A percentile compares a stretch with the other conserved stretches of the same genome.
These are phyloP conservation scores for Lumnitzera racemosa DNA, from an alignment of 345 rosid species.

Conservation along the genomic window DNA sequence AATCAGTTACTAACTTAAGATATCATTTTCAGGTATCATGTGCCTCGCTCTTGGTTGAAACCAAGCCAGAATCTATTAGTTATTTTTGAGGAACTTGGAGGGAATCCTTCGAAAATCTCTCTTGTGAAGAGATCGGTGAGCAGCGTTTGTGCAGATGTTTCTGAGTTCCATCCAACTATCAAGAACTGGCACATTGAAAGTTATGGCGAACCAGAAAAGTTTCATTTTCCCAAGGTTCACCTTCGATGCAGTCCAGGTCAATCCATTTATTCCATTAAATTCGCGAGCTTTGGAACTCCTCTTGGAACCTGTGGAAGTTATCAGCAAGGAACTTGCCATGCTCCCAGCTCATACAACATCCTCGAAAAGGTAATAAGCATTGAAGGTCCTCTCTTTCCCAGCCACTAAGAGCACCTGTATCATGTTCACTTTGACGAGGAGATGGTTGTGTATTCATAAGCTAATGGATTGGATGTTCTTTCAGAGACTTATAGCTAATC, in stretches of 20 bases:
- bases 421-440: no score
- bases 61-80: slow-evolving; percentile 82
- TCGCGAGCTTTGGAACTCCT: slow-evolving; percentile 98
- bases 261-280: slow-evolving; percentile 71
- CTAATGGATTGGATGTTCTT: no score
- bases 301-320: slow-evolving; percentile 94
- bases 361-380: slow-evolving; percentile 55
- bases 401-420: no score
- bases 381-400: not conserved
- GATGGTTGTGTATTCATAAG: no score
- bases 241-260: slow-evolving; percentile 75
- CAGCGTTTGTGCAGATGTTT: slow-evolving; percentile 80
- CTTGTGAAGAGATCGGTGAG: slow-evolving; percentile 75
- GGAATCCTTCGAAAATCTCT: slow-evolving; percentile 68
- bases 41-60: slow-evolving; percentile 88
- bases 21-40: slow-evolving; percentile 60
- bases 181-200: slow-evolving; percentile 99
- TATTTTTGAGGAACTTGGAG: slow-evolving; percentile 94
- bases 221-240: slow-evolving; percentile 87
- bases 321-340: slow-evolving; percentile 93
- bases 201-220: slow-evolving; percentile 81
- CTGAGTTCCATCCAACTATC: slow-evolving; percentile 84
- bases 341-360: slow-evolving; percentile 63
- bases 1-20: not conserved
- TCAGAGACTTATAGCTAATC: not conserved